phyloP scores from a whole-genome alignment of 2,329 filamentous ascomycete species.

The Leptographium radiaticola region DNA sequence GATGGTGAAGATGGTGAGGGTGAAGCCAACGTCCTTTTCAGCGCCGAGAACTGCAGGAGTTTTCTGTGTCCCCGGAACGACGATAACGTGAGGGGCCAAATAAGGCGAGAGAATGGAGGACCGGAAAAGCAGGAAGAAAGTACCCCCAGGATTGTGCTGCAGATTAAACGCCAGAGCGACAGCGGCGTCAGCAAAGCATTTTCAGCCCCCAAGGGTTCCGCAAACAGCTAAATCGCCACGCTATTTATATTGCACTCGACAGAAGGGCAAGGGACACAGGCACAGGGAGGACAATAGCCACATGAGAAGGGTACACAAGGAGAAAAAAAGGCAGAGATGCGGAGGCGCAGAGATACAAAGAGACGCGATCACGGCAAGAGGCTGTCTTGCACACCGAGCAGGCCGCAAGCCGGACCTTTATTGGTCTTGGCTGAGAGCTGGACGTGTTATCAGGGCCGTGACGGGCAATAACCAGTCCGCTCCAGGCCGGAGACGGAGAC shows the following conservation, averaged over 20 bases:
- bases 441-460: background rate
- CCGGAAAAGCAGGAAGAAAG: background rate
- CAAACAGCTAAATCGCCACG: background rate
- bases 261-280: background rate
- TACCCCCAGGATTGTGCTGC: background rate
- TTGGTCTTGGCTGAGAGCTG: background rate
- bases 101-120: background rate
- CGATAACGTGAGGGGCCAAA: background rate
- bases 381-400: background rate
- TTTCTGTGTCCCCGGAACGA: no score
- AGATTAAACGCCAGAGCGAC: background rate
- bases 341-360: background rate
- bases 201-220: background rate
- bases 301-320: background rate
- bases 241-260: background rate
- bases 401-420: background rate
- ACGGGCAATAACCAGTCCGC: background rate
- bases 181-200: background rate
- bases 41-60: no score
- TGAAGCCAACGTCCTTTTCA: no score
- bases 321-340: background rate
- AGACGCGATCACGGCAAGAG: background rate
- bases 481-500: background rate
- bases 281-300: background rate
- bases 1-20: background rate